Conservation (phyloP, 495 filamentous ascomycete genomes). For the Collariella sp. region DNA sequence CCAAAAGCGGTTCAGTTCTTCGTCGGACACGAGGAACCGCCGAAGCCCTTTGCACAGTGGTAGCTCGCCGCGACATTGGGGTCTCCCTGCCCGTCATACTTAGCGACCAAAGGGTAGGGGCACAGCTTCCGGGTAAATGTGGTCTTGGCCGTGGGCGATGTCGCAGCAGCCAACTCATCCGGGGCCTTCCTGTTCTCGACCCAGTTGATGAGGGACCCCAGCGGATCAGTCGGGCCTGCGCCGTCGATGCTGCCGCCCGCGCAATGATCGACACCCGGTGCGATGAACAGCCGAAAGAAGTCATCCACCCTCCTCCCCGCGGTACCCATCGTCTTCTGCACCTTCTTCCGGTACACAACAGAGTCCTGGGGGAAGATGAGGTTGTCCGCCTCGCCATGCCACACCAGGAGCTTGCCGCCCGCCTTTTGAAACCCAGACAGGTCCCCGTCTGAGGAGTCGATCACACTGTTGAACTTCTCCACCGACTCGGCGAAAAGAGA, state of each 20-base stretch:
- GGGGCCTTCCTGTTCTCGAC: neutral
- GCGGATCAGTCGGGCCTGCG: neutral
- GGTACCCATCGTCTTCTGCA: conserved; percentile 6
- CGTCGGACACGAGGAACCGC: neutral
- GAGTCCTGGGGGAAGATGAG: conserved; percentile 24
- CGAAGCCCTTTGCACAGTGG: neutral
- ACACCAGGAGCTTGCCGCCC: conserved; percentile 37
- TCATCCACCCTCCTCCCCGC: conserved; percentile 15
- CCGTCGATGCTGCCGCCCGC: neutral
- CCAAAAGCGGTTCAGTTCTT: too few relatives aligned
- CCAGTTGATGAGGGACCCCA: conserved; percentile 1
- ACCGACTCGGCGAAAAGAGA: conserved; percentile 23
- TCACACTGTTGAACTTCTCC: conserved; percentile 26
- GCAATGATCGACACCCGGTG: conserved; percentile 31
- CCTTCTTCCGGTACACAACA: conserved; percentile 19
- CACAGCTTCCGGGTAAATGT: neutral
- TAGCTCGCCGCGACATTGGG: neutral
- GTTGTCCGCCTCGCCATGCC: conserved; percentile 32
- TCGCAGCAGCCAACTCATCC: neutral
- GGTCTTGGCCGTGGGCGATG: neutral
- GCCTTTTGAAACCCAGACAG: conserved; percentile 26
- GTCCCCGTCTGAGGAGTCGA: conserved; percentile 31
- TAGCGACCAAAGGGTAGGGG: neutral
- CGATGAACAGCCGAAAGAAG: conserved; percentile 31
- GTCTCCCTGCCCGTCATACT: neutral